Percentiles rank a stretch among this genome's conserved stretches.
These are phyloP conservation scores for Bromus sterilis DNA, from an alignment of 176 grass and related monocot species.

Conservation along the genomic window DNA sequence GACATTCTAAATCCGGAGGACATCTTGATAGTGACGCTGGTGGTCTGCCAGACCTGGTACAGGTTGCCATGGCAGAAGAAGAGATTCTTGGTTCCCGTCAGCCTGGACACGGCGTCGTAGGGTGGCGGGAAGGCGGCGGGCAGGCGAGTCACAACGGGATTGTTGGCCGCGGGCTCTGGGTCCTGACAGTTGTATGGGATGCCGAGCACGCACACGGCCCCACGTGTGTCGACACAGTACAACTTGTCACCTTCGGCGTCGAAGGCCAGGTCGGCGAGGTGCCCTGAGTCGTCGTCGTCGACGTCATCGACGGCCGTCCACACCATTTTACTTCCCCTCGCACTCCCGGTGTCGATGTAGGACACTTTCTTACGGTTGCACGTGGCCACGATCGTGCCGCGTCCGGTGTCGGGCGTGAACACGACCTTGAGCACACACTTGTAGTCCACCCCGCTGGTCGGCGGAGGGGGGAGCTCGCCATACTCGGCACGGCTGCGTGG, in stretches of 20 bases:
- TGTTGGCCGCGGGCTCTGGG: not conserved
- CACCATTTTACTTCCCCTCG: not conserved
- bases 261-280: not conserved
- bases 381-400: not conserved
- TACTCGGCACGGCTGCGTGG: too few species aligned
- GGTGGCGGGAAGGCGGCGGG: not conserved
- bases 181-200: not conserved
- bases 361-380: not conserved
- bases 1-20: not conserved
- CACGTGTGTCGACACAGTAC: not conserved
- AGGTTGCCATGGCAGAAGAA: not conserved
- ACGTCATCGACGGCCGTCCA: not conserved
- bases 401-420: not conserved
- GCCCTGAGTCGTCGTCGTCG: fast-evolving
- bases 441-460: fast-evolving
- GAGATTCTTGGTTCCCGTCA: not conserved
- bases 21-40: not conserved
- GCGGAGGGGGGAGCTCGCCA: too few species aligned
- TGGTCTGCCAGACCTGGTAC: not conserved
- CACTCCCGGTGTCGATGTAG: not conserved
- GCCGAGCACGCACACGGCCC: not conserved
- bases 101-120: not conserved
- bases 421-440: not conserved
- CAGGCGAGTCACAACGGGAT: not conserved
- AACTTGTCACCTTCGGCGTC: not conserved